phyloP scores from a whole-genome alignment of 2,329 filamentous ascomycete species.

The Orbilia quercus region DNA sequence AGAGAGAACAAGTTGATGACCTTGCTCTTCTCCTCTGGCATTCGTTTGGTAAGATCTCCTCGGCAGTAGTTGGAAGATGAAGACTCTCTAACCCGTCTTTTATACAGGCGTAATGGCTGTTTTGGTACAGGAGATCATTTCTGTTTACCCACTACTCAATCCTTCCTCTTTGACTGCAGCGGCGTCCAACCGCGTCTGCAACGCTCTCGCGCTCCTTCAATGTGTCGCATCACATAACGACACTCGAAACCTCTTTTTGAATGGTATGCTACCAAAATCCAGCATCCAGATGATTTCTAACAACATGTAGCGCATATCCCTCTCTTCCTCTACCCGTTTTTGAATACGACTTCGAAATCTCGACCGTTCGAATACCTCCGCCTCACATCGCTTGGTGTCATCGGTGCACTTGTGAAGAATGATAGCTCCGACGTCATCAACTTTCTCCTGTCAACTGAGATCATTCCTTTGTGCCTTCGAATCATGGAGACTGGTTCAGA shows the following conservation, averaged over 20 bases:
- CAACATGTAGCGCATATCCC: conserved; percentile 83
- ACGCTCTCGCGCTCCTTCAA: conserved; percentile 92
- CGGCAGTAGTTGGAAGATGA: neutral
- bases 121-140: conserved; percentile 96
- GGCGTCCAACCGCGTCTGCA: conserved; percentile 97
- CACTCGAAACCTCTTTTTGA: conserved; percentile 90
- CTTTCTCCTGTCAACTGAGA: conserved; percentile 97
- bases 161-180: conserved; percentile 96
- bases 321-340: conserved; percentile 95
- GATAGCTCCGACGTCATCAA: conserved; percentile 99
- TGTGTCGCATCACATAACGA: conserved; percentile 98
- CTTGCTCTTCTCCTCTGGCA: conserved; percentile 97
- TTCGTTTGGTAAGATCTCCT: conserved; percentile 80
- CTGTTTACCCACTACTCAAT: conserved; percentile 95
- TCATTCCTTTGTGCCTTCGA: conserved; percentile 94
- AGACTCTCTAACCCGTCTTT: conserved; percentile 45
- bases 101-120: conserved; percentile 92
- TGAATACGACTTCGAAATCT: conserved; percentile 98
- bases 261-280: conserved; percentile 71
- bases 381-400: conserved; percentile 93
- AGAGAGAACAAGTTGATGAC: conserved; percentile 96
- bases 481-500: conserved; percentile 99
- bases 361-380: conserved; percentile 97
- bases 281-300: conserved; percentile 29
- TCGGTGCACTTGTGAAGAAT: conserved; percentile 97